Evolutionary conservation across 768 basidiomycete genomes (phyloP).

Genomic region (Hysterangium stoloniferum): DNA sequence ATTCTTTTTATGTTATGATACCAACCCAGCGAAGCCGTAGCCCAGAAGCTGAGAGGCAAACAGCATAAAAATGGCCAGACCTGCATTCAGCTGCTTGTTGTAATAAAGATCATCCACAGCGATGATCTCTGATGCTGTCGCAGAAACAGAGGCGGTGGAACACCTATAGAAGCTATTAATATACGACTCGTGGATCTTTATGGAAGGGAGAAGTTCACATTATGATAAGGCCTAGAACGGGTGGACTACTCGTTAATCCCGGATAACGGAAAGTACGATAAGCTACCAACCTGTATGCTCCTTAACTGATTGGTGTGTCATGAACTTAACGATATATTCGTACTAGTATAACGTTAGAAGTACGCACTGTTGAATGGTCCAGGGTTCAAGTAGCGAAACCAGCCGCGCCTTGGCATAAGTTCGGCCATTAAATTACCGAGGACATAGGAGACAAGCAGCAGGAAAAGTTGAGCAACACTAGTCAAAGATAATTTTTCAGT

Average conservation of each 20-base stretch:
- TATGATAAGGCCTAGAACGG: conserved; percentile 18
- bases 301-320: conserved; percentile 20
- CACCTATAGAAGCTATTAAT: conserved; percentile 11
- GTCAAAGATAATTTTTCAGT: too few species aligned
- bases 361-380: conserved; percentile 25
- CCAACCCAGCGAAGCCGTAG: conserved; percentile 19
- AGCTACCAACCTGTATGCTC: conserved; percentile 18
- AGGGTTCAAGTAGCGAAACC: conserved; percentile 23
- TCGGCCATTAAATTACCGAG: conserved; percentile 18
- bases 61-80: conserved; percentile 25
- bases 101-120: conserved; percentile 23
- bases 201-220: conserved; percentile 13
- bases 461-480: conserved; percentile 23
- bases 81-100: conserved; percentile 21
- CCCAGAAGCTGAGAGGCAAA: conserved; percentile 23
- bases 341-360: conserved; percentile 14
- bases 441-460: conserved; percentile 23
- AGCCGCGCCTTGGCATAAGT: conserved; percentile 17
- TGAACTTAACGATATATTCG: neutral
- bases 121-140: conserved; percentile 27
- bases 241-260: neutral
- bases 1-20: neutral
- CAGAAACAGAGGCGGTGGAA: conserved; percentile 25
- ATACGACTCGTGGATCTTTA: neutral
- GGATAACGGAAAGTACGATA: neutral